Evolutionary conservation across 768 basidiomycete species (phyloP), one percentile per base, ranked within the genome.

Genomic region (Wakefieldia striispora): DNA sequence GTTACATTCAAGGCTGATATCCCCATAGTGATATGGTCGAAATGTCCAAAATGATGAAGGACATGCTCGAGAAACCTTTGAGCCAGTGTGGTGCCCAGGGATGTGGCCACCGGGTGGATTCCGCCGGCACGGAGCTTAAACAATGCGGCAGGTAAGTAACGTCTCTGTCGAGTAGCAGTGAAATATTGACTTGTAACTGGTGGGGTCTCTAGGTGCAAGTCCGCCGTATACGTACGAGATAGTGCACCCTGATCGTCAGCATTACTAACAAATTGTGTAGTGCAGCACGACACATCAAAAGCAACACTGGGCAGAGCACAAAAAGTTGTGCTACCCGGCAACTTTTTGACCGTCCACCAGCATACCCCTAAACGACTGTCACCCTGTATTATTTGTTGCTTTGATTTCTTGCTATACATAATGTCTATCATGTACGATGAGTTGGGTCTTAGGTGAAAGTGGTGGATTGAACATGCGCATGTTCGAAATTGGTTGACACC

Each of bases 221-320:
- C 67, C 4, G 70, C 67, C 8, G 70, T 74, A 19, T 76, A 75
- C 56, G 74, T 75, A 29, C 27, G 61, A 68, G 72, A 63, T 21
- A 11, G 13, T 47, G 36, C 31, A 48, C 19, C 33, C 9, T 29
- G 27, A 16, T 38, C 29, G 19, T 16, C 17, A 33, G 38, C 17
- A 29, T 38, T 5, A 41, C 40, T 49, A n/a, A 55, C 50, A 16
- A 9, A 29, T 24, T 39, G 13, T 40, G n/a, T 43, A 74, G 72
- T 73, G 71, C 38, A 67, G 67, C 17, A 40, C 53, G 31, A 46
- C 49, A n/a, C 73, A 75, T 50, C 73, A 75, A 43, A 70, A 61
- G 40, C 53, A 66, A 47, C 65, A 65, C 21, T 75, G 73, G 73
- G 27, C 65, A 26, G 43, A 54, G 10, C 72, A 74, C 50, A 74